Evolutionary conservation across 2,329 filamentous ascomycete species (phyloP).

Genomic region (Aureobasidium mangrovei): DNA sequence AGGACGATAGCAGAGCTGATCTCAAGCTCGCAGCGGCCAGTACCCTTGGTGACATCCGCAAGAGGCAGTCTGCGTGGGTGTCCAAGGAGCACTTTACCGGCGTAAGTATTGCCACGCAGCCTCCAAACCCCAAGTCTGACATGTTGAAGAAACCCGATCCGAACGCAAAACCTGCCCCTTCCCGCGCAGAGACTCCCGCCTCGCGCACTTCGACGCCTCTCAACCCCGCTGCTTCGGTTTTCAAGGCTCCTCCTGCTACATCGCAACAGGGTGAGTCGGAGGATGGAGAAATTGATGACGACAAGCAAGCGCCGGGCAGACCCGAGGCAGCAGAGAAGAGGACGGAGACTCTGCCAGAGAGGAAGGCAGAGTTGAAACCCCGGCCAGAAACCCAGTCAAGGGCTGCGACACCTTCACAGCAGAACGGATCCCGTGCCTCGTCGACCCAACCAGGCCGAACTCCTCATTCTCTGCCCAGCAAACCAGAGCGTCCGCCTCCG

Average conservation of each 20-base stretch:
- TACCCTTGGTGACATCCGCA: slow-evolving; percentile 60
- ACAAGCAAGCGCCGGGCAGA: slow-evolving; percentile 28
- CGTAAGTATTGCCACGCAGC: slow-evolving; percentile 36
- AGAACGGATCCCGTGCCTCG: slow-evolving; percentile 26
- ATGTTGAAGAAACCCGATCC: slow-evolving; percentile 10
- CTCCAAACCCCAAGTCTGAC: slow-evolving; percentile 1
- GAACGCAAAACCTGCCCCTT: slow-evolving; percentile 30
- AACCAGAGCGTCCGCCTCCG: slow-evolving; percentile 50
- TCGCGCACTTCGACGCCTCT: slow-evolving; percentile 51
- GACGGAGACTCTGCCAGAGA: background rate
- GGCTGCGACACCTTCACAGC: slow-evolving; percentile 22
- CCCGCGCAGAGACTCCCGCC: slow-evolving; percentile 31
- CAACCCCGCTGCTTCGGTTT: slow-evolving; percentile 39
- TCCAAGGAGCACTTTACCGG: slow-evolving; percentile 65
- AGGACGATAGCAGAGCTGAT: slow-evolving; percentile 58
- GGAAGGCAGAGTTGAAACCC: slow-evolving; percentile 15
- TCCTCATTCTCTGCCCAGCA: slow-evolving; percentile 43
- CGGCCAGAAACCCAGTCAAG: slow-evolving; percentile 15
- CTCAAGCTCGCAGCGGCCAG: slow-evolving; percentile 65
- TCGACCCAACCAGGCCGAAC: slow-evolving; percentile 20
- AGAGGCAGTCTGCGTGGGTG: slow-evolving; percentile 59
- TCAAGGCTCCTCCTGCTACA: slow-evolving; percentile 18
- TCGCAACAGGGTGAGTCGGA: slow-evolving; percentile 36
- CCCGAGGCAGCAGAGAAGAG: background rate
- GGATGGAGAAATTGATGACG: slow-evolving; percentile 65